Evolutionary conservation across 2,329 filamentous ascomycete genomes (phyloP).

Genomic region (Tolypocladium nubicola): DNA sequence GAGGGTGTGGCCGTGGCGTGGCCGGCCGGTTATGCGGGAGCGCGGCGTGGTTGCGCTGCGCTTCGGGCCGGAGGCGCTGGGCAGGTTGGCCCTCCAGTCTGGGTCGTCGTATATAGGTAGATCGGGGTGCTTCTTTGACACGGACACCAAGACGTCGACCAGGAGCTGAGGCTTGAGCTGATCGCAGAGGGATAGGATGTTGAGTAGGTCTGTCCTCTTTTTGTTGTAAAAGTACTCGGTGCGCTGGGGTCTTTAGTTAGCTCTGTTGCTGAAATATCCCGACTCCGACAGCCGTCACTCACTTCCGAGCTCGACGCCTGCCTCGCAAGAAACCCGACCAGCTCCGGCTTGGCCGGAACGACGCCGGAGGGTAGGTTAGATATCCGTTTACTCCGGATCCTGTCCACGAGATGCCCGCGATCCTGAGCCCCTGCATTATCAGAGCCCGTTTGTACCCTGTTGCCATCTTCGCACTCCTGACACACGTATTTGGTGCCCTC

Average conservation of each 20-base stretch:
- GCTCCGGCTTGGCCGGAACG: conserved; percentile 21
- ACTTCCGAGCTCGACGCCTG: conserved; percentile 22
- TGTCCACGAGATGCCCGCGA: conserved; percentile 17
- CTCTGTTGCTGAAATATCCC: not conserved
- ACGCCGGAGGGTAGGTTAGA: conserved; percentile 19
- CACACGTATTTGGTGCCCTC: conserved; percentile 8
- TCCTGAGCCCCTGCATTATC: conserved; percentile 6
- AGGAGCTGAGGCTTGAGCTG: conserved; percentile 29
- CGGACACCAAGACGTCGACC: conserved; percentile 28
- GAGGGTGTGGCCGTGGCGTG: conserved; percentile 19
- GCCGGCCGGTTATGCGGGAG: conserved; percentile 9
- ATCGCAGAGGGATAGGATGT: conserved; percentile 29
- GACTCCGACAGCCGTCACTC: conserved; percentile 7
- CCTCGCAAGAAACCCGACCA: conserved; percentile 27
- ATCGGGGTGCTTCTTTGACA: conserved; percentile 30
- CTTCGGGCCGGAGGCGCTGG: not conserved
- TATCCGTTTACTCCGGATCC: conserved; percentile 19
- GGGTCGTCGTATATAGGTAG: conserved; percentile 31
- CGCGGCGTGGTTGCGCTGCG: conserved; percentile 1
- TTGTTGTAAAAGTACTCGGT: conserved; percentile 27
- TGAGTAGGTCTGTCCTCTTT: conserved; percentile 26
- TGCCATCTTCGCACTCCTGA: conserved; percentile 5
- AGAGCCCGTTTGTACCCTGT: not conserved
- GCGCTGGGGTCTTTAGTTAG: conserved; percentile 15
- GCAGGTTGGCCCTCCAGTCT: conserved; percentile 22